Conservation (phyloP, 768 basidiomycete genomes). For the Lentinula detonsa region DNA sequence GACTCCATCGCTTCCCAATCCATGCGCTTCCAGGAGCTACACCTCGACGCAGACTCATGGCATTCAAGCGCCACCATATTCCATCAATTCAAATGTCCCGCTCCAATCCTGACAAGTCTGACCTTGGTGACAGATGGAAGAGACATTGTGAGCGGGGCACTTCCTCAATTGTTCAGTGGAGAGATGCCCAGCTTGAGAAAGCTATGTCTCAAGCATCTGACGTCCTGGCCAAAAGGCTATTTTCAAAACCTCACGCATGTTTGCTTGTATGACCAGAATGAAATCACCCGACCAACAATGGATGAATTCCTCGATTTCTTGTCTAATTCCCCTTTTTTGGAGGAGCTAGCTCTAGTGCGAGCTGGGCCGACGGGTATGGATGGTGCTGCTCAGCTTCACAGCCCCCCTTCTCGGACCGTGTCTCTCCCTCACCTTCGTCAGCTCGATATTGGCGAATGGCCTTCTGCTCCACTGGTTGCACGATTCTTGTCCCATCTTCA, state of each 20-base stretch:
- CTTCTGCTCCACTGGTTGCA: constrained; percentile 8
- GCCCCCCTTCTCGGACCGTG: constrained; percentile 4
- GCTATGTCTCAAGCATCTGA: constrained; percentile 5
- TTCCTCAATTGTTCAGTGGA: constrained; percentile 8
- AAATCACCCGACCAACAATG: constrained; percentile 9
- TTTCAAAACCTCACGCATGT: constrained; percentile 7
- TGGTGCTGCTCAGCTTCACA: neutral
- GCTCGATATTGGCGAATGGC: constrained; percentile 14
- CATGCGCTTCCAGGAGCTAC: constrained; percentile 4
- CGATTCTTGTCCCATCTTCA: constrained; percentile 14
- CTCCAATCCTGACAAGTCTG: constrained; percentile 7
- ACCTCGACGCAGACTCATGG: neutral
- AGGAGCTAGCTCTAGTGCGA: constrained; percentile 11
- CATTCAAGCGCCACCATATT: constrained; percentile 1
- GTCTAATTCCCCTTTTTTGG: constrained; percentile 9
- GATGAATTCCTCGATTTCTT: constrained; percentile 15
- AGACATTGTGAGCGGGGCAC: neutral
- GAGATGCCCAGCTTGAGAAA: constrained; percentile 6
- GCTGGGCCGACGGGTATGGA: constrained; percentile 12
- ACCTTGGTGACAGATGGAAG: constrained; percentile 3
- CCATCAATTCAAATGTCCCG: neutral
- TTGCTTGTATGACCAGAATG: constrained; percentile 8
- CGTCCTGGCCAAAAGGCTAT: constrained; percentile 8
- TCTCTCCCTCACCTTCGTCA: constrained; percentile 10
- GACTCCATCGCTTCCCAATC: neutral